Conservation (phyloP, 169 alveolate species). For the Theileria annulata region DNA sequence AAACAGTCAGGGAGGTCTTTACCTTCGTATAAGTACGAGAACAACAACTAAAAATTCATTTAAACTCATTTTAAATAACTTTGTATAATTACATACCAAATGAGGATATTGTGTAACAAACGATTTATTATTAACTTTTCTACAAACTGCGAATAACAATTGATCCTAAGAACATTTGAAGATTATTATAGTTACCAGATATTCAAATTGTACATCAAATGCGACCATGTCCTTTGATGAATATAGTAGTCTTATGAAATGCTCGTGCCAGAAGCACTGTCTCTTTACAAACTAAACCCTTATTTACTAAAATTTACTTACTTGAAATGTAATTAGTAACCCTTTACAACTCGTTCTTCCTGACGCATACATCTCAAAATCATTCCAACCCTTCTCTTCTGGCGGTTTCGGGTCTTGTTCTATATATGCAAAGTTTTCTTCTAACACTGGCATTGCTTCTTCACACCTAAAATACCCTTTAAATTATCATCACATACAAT, state of each 20-base stretch:
- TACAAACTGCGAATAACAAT: constrained; percentile 36
- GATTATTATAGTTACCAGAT: constrained; percentile 20
- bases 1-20: constrained; percentile 34
- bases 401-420: constrained; percentile 17
- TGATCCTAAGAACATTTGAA: constrained; percentile 7
- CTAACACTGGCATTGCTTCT: constrained; percentile 17
- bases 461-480: constrained; percentile 5
- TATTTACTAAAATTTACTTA: background rate
- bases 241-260: constrained; percentile 6
- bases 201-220: constrained; percentile 28
- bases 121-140: constrained; percentile 32
- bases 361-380: constrained; percentile 38
- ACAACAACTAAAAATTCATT: constrained; percentile 4
- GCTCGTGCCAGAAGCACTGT: constrained; percentile 63
- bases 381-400: constrained; percentile 4
- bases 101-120: constrained; percentile 28
- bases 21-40: constrained; percentile 22
- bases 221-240: constrained; percentile 19
- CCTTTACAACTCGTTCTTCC: constrained; percentile 64
- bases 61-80: background rate
- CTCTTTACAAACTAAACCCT: constrained; percentile 29
- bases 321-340: constrained; percentile 9
- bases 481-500: background rate
- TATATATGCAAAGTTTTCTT: constrained; percentile 50
- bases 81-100: constrained; percentile 16